phyloP scores from a whole-genome alignment of 2,329 filamentous ascomycete species.

The Ophiosphaerella narmari region DNA sequence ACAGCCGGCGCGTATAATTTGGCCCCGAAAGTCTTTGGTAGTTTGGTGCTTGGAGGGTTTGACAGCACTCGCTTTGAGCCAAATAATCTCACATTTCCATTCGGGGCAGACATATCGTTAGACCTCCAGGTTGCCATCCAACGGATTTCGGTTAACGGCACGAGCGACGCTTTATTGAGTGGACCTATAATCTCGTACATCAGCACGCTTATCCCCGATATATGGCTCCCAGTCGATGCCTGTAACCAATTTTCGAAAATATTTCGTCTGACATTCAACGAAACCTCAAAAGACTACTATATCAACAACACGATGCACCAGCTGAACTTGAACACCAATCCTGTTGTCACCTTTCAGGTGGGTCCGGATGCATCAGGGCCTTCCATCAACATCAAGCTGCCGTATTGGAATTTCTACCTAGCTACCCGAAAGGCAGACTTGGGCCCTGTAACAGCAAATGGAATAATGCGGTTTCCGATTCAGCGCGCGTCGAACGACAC shows the following conservation, averaged over 20 bases:
- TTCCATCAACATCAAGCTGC: conserved; percentile 41
- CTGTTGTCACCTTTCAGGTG: conserved; percentile 39
- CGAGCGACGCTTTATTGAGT: conserved; percentile 22
- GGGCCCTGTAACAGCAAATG: conserved; percentile 20
- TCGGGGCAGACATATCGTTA: conserved; percentile 31
- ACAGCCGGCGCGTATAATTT: conserved; percentile 46
- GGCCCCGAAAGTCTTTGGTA: conserved; percentile 32
- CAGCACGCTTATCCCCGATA: conserved; percentile 45
- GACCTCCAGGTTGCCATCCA: conserved; percentile 34
- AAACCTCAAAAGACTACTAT: conserved; percentile 40
- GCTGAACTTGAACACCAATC: conserved; percentile 35
- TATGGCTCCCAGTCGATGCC: conserved; percentile 46
- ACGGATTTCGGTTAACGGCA: conserved; percentile 23
- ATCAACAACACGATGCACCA: conserved; percentile 45
- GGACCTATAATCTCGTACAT: conserved; percentile 38
- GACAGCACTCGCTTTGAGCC: conserved; percentile 39
- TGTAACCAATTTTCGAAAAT: conserved; percentile 42
- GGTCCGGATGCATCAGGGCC: conserved; percentile 27
- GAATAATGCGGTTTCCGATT: conserved; percentile 46
- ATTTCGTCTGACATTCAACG: conserved; percentile 47
- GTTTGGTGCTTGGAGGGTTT: conserved; percentile 47
- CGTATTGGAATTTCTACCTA: conserved; percentile 47
- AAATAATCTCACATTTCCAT: conserved; percentile 31
- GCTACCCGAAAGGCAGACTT: conserved; percentile 13
- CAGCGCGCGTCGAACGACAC: conserved; percentile 43